phyloP scores from a whole-genome alignment of 768 basidiomycete genomes.

The Dacryopinax primogenitus region DNA sequence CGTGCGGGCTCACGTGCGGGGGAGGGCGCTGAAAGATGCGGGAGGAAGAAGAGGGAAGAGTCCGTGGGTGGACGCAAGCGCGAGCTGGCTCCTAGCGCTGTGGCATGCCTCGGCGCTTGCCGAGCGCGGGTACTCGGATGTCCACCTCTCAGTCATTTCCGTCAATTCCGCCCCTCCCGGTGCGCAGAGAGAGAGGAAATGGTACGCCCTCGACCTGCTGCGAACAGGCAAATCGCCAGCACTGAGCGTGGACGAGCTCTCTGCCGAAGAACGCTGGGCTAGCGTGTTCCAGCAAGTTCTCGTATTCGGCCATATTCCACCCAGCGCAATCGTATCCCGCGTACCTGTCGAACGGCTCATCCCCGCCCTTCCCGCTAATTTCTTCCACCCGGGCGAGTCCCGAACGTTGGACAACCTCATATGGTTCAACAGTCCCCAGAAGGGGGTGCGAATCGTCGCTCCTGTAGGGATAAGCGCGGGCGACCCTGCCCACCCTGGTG shows the following conservation, averaged over 20 bases:
- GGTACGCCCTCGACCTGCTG: neutral
- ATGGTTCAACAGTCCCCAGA: neutral
- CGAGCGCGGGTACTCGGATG: neutral
- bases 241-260: neutral
- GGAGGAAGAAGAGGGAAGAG: neutral
- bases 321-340: neutral
- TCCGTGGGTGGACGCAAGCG: neutral
- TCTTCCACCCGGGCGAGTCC: neutral
- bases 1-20: constrained; percentile 19
- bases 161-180: constrained; percentile 1
- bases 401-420: neutral
- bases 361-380: neutral
- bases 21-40: neutral
- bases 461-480: neutral
- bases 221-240: neutral
- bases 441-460: neutral
- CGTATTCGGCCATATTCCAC: neutral
- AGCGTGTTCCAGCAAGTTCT: constrained; percentile 7
- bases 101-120: neutral
- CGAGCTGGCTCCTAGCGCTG: constrained; percentile 4
- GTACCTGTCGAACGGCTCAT: constrained; percentile 4
- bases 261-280: neutral
- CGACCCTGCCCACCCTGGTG: neutral
- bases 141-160: neutral
- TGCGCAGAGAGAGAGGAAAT: neutral